Evolutionary conservation across 768 basidiomycete genomes (phyloP).

Genomic region (Lentinus tigrinus): DNA sequence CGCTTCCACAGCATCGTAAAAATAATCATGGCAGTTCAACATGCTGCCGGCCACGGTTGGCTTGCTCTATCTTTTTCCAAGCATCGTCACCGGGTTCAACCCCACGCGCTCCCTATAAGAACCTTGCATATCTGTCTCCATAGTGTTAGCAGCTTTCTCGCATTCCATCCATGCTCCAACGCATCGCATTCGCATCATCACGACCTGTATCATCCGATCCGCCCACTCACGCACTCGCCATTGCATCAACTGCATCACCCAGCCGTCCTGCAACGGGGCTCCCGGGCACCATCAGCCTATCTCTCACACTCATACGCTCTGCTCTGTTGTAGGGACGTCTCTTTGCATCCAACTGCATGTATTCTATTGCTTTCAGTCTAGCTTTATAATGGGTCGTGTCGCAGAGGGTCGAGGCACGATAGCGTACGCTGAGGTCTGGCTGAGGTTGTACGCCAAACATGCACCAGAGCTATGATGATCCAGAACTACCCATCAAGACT

Average conservation of each 20-base stretch:
- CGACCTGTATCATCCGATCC: conserved; percentile 11
- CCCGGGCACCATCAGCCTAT: neutral
- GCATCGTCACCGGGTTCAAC: conserved; percentile 74
- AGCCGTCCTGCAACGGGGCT: conserved; percentile 5
- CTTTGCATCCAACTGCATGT: conserved; percentile 28
- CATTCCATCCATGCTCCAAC: neutral
- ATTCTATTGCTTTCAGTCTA: conserved; percentile 9
- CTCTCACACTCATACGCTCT: neutral
- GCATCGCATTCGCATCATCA: conserved; percentile 10
- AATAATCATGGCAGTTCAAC: conserved; percentile 9
- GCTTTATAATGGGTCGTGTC: neutral
- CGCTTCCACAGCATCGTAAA: no score
- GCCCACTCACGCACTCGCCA: neutral
- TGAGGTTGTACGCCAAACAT: no score
- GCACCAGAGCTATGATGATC: no score
- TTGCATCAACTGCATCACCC: conserved; percentile 36
- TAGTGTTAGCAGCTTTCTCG: neutral
- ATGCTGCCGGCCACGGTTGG: conserved; percentile 25
- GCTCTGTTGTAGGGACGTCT: conserved; percentile 12
- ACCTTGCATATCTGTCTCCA: neutral
- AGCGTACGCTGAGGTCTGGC: no score
- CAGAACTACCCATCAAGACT: no score
- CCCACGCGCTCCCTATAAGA: conserved; percentile 49
- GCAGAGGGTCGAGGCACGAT: no score
- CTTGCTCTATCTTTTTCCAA: conserved; percentile 35